Evolutionary conservation across 805 yeast genomes (phyloP).

Genomic region (Pichia insulana): DNA sequence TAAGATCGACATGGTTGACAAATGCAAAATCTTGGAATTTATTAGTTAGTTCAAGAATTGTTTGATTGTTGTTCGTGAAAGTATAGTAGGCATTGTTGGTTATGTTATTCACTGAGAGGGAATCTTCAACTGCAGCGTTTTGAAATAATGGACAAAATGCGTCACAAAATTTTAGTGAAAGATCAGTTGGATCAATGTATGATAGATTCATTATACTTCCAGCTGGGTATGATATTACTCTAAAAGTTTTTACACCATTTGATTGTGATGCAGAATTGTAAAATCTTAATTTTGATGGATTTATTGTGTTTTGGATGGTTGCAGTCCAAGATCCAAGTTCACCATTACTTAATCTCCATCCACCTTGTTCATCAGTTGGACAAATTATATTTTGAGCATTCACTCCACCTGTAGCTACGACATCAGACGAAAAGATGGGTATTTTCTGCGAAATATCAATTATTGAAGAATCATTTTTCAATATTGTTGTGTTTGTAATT

Average conservation of each 20-base stretch:
- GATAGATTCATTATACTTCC: constrained; percentile 88
- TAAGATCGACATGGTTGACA: constrained; percentile 55
- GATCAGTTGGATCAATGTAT: constrained; percentile 67
- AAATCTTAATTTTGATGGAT: constrained; percentile 67
- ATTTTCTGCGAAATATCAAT: constrained; percentile 35
- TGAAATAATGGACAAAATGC: constrained; percentile 74
- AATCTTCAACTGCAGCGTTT: constrained; percentile 28
- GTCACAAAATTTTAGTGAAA: constrained; percentile 58
- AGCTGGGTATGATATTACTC: constrained; percentile 70
- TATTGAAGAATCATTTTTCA: constrained; percentile 17
- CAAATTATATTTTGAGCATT: constrained; percentile 41
- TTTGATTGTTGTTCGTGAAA: constrained; percentile 14
- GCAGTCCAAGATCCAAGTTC: constrained; percentile 61
- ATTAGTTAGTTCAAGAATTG: constrained; percentile 14
- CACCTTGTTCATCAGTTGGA: constrained; percentile 33
- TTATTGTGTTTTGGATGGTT: constrained; percentile 42
- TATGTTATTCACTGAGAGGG: constrained; percentile 1
- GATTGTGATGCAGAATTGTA: constrained; percentile 44
- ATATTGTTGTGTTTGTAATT: constrained; percentile 18
- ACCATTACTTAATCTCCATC: constrained; percentile 45
- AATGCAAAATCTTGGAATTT: constrained; percentile 78
- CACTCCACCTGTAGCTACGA: constrained; percentile 18
- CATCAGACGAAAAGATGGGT: constrained; percentile 3
- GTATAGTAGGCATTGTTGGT: constrained; percentile 8
- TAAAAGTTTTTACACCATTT: constrained; percentile 50